Evolutionary conservation across 352 stramenopile species (phyloP), one percentile per base, ranked within the genome.

Genomic region (Globisporangium camurandrum): DNA sequence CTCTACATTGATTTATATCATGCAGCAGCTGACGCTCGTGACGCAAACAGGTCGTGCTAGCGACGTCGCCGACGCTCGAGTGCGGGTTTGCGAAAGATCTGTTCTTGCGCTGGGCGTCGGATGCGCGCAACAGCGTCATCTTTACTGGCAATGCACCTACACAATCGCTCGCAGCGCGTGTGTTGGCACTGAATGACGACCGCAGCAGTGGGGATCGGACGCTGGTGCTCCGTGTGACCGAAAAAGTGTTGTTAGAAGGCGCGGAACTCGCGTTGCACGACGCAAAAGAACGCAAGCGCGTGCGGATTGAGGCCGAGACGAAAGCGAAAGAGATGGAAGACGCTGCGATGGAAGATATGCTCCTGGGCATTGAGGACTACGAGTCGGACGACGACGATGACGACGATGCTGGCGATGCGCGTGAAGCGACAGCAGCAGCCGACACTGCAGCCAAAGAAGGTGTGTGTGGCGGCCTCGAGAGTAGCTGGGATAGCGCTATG

Each of bases 351-450:
- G 82, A 95, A 56, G 84, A 95, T 55, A 93, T 95, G 80, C 93
- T 95, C 82, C 88, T 93, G 76, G 80, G 77, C 24, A 92, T 95
- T 33, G 84, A 88, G 64, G 84, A 95, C 63, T 95, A 90, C 47
- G 84, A 95, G 55, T 89, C 70, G 2, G 76, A 88, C 38, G 79
- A 75, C 9, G 84, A 95, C 51, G 84, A 93, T 58, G 76, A 90
- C n/a, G n/a, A n/a, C n/a, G n/a, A n/a, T n/a, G n/a, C n/a, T n/a
- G n/a, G n/a, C n/a, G n/a, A n/a, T n/a, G n/a, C n/a, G n/a, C n/a
- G n/a, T n/a, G n/a, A n/a, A n/a, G n/a, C n/a, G n/a, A n/a, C n/a
- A n/a, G n/a, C n/a, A 24, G 36, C 36, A 14, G 16, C 36, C 5
- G 62, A 71, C 51, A 59, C 67, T 3, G 61, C 66, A 37, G 81